These are phyloP conservation scores for Fusarium proliferatum DNA, from an alignment of 2,329 filamentous ascomycete genomes.

Conservation along the genomic window DNA sequence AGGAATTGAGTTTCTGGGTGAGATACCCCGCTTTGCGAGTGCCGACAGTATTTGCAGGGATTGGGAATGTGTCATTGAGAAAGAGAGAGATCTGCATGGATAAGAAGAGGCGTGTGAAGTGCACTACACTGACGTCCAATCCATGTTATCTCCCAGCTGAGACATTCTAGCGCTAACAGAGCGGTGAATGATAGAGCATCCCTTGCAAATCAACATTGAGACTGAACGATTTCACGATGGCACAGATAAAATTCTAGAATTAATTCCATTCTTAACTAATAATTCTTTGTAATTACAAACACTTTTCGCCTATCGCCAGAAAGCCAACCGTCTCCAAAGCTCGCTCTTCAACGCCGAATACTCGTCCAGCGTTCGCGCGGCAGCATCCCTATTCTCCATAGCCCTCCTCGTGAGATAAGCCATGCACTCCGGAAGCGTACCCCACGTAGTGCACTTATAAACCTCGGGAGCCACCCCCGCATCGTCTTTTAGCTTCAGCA, in stretches of 20 bases:
- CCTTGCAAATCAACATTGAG: background rate
- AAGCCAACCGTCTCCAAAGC: slow-evolving; percentile 47
- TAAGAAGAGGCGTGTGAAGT: background rate
- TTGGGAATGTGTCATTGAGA: background rate
- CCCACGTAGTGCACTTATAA: slow-evolving; percentile 56
- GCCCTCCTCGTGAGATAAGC: slow-evolving; percentile 52
- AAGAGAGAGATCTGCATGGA: background rate
- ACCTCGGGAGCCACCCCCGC: slow-evolving; percentile 45
- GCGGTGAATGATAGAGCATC: background rate
- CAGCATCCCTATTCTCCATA: slow-evolving; percentile 54
- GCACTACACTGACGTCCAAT: background rate
- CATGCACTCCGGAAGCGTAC: slow-evolving; percentile 52
- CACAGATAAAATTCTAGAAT: background rate
- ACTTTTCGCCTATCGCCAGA: slow-evolving; percentile 19
- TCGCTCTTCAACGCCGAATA: slow-evolving; percentile 47
- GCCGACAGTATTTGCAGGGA: background rate
- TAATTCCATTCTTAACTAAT: background rate
- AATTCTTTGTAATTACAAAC: background rate
- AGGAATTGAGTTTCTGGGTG: background rate
- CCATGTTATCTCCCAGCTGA: background rate
- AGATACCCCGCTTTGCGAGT: background rate
- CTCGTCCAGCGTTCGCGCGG: slow-evolving; percentile 47
- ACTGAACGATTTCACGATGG: background rate
- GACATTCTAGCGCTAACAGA: background rate
- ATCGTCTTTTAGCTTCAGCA: slow-evolving; percentile 54